Percentiles rank a stretch among this genome's conserved stretches.
Evolutionary conservation across 306 rosid species (phyloP).

Genomic region (Prunus kanzakura): DNA sequence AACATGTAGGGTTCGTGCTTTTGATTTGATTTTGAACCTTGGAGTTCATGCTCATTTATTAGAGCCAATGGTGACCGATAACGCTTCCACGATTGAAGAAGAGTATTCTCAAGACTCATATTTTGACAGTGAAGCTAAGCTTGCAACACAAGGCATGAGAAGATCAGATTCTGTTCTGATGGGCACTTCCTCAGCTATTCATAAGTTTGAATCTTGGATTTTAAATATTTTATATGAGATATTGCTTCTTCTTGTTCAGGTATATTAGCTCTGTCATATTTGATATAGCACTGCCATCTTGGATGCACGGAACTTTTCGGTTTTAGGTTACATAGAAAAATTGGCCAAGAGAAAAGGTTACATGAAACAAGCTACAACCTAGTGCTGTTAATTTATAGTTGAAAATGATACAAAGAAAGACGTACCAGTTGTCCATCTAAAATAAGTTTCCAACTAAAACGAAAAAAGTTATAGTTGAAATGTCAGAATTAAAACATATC

Average conservation of each 20-base stretch:
- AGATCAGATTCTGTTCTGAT: constrained; percentile 46
- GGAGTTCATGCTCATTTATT: constrained; percentile 98
- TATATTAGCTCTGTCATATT: constrained; percentile 31
- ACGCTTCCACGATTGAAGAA: constrained; percentile 73
- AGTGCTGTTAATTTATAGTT: background rate
- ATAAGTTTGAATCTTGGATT: constrained; percentile 85
- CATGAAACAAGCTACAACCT: background rate
- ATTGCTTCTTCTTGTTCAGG: constrained; percentile 97
- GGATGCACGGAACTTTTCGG: background rate
- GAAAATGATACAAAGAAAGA: background rate
- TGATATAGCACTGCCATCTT: background rate
- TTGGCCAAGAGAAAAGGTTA: background rate
- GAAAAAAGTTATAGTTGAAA: background rate
- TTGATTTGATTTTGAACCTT: constrained; percentile 94
- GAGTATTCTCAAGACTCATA: constrained; percentile 79
- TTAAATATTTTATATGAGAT: constrained; percentile 81
- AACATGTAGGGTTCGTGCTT: constrained; percentile 86
- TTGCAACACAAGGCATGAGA: constrained; percentile 55
- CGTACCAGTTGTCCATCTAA: background rate
- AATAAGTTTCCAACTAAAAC: background rate
- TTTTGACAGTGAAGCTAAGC: constrained; percentile 66
- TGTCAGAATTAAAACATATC: background rate
- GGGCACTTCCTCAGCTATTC: constrained; percentile 58
- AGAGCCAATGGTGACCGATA: constrained; percentile 71
- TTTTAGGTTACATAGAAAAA: background rate